phyloP scores from a whole-genome alignment of 495 filamentous ascomycete genomes.

The Sordaria brevicollis region DNA sequence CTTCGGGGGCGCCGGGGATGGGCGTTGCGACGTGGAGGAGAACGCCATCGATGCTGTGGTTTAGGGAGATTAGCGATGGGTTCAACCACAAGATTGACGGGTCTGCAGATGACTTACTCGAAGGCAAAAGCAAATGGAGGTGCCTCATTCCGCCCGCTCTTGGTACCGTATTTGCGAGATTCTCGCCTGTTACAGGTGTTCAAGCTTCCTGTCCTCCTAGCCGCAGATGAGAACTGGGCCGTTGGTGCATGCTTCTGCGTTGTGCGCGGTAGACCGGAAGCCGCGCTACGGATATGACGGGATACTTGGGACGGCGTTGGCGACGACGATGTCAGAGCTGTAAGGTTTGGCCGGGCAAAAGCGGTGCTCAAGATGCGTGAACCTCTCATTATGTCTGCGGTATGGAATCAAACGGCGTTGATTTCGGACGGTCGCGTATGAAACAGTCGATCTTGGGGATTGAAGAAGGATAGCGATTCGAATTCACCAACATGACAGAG shows the following conservation, averaged over 20 bases:
- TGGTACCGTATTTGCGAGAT: neutral
- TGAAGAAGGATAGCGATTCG: neutral
- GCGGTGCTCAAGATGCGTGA: neutral
- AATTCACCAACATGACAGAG: too few relatives aligned
- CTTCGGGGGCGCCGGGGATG: slow-evolving; percentile 67
- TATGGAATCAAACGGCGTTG: neutral
- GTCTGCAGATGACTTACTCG: slow-evolving; percentile 16
- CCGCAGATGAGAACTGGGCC: neutral
- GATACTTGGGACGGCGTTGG: neutral
- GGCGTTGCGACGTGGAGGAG: slow-evolving; percentile 75
- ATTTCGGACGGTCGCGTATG: neutral
- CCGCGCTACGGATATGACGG: neutral
- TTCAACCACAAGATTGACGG: neutral
- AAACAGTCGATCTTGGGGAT: neutral
- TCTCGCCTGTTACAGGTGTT: neutral
- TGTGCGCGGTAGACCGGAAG: neutral
- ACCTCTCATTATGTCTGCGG: neutral
- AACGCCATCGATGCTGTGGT: slow-evolving; percentile 80
- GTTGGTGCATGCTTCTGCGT: neutral
- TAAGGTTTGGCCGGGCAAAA: neutral
- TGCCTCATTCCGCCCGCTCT: slow-evolving; percentile 1
- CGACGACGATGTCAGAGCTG: neutral
- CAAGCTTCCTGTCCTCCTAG: neutral
- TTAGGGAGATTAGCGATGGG: neutral
- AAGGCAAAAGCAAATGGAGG: slow-evolving; percentile 28